Evolutionary conservation across 495 filamentous ascomycete species (phyloP), one percentile per base, ranked within the genome.

Genomic region (Podospora appendiculata): DNA sequence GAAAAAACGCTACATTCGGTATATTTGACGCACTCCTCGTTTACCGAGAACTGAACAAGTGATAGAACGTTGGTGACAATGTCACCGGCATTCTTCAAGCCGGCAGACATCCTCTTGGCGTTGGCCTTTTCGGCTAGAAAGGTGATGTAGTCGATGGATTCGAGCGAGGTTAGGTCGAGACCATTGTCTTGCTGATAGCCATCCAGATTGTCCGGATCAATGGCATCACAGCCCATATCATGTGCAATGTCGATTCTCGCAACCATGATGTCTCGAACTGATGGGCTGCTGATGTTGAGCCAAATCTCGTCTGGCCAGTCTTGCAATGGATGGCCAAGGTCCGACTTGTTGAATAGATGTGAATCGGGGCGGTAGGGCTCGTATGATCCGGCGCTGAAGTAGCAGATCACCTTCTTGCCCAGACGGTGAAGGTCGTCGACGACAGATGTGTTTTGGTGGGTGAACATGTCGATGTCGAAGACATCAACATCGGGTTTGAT

Each of bases 131-230:
- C 56, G 0, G 82, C 77, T 8, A 89, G 70, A 66, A 79, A 88
- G 8, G 70, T 68, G 18, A 87, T 59, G 50, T 78, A 87, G 57
- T 77, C 59, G 36, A 82, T 66, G 0, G 83, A 70, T 52, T 85
- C 78, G 0, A 64, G 55, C 38, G 74, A 9, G 2, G 76, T 85
- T 13, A 88, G 66, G 6, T 58, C 62, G 32, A 88, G 63, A 0
- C 82, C 84, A 53, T 79, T 81, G 0, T 76, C 53, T 50, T 79
- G 78, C 50, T 61, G 40, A 14, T 85, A 87, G 2, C 74, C 85
- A 55, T 88, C 85, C 11, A 87, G 73, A 56, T 89, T 89, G 54
- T 89, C 85, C 0, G 84, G 81, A 58, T 89, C 85, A 4, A 89
- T 79, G 3, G 78, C 85, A 56, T 86, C 84, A 55, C 85, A 89